phyloP scores from a whole-genome alignment of 129 eudicot genomes.

The Gnaphalium uliginosum region DNA sequence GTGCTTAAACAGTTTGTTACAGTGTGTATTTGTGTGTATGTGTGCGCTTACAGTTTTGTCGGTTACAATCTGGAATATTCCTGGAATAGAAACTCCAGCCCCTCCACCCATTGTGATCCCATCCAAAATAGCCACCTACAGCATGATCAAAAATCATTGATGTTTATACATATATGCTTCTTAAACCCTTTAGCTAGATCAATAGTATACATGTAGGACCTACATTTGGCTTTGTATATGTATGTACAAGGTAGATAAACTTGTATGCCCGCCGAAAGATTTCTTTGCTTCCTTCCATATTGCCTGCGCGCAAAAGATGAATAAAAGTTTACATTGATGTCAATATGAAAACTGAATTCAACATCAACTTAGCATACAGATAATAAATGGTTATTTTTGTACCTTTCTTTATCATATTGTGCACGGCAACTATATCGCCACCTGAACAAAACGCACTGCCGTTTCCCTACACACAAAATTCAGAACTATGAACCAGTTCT shows the following conservation, averaged over 20 bases:
- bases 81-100: constrained; percentile 68
- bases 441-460: constrained; percentile 79
- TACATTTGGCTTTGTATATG: constrained; percentile 81
- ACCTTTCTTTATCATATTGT: constrained; percentile 48
- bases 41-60: constrained; percentile 61
- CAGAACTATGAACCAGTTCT: constrained; percentile 7
- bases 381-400: not conserved
- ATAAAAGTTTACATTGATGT: constrained; percentile 8
- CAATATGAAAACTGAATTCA: not conserved
- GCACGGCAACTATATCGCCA: constrained; percentile 63
- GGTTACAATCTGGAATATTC: constrained; percentile 72
- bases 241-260: constrained; percentile 59
- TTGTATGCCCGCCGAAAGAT: constrained; percentile 54
- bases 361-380: not conserved
- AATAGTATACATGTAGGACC: constrained; percentile 29
- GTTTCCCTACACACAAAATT: constrained; percentile 56
- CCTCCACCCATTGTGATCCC: constrained; percentile 95
- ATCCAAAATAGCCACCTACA: constrained; percentile 79
- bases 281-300: constrained; percentile 60
- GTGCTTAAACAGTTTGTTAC: not conserved
- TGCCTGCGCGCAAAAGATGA: constrained; percentile 45
- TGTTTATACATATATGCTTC: not conserved
- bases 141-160: not conserved
- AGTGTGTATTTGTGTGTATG: not conserved
- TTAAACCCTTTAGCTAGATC: not conserved